Evolutionary conservation across 83 land plant species (phyloP).

Genomic region (Diphasiastrum complanatum): DNA sequence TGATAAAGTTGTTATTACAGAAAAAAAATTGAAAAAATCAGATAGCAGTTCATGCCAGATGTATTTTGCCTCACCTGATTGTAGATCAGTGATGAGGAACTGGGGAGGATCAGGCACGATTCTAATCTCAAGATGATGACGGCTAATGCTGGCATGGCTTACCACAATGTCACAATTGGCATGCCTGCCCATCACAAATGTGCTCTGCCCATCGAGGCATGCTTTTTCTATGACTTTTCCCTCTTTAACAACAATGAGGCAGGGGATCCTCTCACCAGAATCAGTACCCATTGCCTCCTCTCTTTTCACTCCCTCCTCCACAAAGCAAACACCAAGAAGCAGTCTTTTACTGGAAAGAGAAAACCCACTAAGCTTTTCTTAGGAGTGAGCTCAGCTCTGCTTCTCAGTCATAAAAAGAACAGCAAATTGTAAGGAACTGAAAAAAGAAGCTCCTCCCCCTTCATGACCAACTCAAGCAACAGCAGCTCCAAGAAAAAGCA

Average conservation of each 20-base stretch:
- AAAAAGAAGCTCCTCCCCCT: too few relatives aligned
- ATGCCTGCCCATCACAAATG: conserved; percentile 30
- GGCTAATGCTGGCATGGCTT: conserved; percentile 37
- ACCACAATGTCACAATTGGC: conserved; percentile 29
- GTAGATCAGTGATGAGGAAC: conserved; percentile 32
- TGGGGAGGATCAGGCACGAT: conserved; percentile 24
- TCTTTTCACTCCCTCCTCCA: too few relatives aligned
- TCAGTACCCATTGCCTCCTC: too few relatives aligned
- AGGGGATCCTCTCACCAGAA: too few relatives aligned
- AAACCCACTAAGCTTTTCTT: too few relatives aligned
- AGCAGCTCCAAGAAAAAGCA: too few relatives aligned
- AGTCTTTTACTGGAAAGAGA: too few relatives aligned
- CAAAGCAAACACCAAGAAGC: too few relatives aligned
- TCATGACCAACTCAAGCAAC: too few relatives aligned
- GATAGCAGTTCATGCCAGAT: neutral
- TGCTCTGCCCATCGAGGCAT: conserved; percentile 25
- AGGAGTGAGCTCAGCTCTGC: too few relatives aligned
- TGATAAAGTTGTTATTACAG: neutral
- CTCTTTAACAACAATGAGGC: conserved; percentile 29
- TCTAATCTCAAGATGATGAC: conserved; percentile 34
- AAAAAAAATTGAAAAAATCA: neutral
- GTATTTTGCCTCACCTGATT: conserved; percentile 20
- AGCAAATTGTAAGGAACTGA: too few relatives aligned
- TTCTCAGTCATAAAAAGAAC: too few relatives aligned
- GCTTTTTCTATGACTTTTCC: conserved; percentile 22